Base-by-base conservation (phyloP, 148 eudicot species). In the Silene conica region DNA sequence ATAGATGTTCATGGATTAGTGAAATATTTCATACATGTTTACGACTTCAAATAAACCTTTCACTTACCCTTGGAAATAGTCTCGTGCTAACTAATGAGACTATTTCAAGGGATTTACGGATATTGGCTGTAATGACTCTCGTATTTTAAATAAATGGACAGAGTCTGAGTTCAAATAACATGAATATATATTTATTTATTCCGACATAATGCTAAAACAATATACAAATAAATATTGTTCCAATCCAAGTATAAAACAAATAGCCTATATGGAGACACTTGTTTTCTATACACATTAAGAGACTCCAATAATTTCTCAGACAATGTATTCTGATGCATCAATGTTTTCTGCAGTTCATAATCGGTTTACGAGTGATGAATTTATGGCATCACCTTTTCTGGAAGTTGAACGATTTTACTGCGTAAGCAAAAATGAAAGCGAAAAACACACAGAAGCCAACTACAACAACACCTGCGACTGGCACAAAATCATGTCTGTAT, bases 331-430 rank as follows among this genome's bases (percentile, higher is more conserved):
- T 48, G 38, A 63, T 65, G 68, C 26, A 6, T 63, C 8, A 8
- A 41, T 57, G 18, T 5, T 48, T 25, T 69, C 43, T 57, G 55
- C 70, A 67, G 56, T 67, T 45, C 13, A 5, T 26, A n/a, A 58
- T 21, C 60, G 25, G 52, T 19, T 48, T 4, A 55, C 6, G 73
- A 75, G 28, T 15, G 4, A 55, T 31, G 41, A 25, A 60, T 50
- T n/a, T 46, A 43, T 4, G 18, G 60, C 41, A 73, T 92, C 85
- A 96, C 76, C 99, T 90, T 85, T 87, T 96, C 81, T 85, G 97
- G 82, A 96, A 96, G 80, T 87, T 90, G 79, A 96, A 81, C 52
- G 96, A 71, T 78, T 96, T 96, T 16, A 92, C 91, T 22, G 97
- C 94, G 15, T 86, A 96, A 0, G 97, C 96, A 64, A 96, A 96